Evolutionary conservation across 2,329 filamentous ascomycete genomes (phyloP).

Genomic region (Apiospora pterosperma): DNA sequence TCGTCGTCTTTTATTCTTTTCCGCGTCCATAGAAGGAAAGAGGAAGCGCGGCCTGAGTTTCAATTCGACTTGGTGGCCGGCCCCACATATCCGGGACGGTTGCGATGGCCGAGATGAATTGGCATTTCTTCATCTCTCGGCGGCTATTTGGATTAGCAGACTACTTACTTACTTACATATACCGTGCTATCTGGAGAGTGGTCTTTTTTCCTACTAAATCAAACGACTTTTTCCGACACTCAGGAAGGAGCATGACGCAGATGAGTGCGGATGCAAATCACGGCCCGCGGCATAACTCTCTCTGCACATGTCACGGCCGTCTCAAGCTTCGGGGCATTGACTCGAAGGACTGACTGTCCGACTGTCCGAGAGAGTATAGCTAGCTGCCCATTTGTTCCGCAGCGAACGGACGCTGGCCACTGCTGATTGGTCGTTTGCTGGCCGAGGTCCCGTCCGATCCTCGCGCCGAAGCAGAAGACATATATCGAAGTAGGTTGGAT

Average conservation of each 20-base stretch:
- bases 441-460: background rate
- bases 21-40: background rate
- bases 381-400: background rate
- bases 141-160: background rate
- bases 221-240: background rate
- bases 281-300: background rate
- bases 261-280: background rate
- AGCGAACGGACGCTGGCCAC: background rate
- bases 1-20: background rate
- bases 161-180: too few species aligned
- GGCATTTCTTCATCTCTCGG: background rate
- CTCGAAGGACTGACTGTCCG: background rate
- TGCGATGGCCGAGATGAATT: background rate
- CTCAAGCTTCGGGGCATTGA: constrained; percentile 1
- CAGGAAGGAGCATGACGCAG: background rate
- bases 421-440: background rate
- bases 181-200: background rate
- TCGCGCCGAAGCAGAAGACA: background rate
- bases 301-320: background rate
- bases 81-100: background rate
- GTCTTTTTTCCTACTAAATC: background rate
- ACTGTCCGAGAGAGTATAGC: background rate
- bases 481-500: background rate
- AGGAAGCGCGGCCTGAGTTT: background rate
- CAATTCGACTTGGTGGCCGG: background rate